Conservation (phyloP, 192 early-diverging fungal species). For the Backusella psychrophila region DNA sequence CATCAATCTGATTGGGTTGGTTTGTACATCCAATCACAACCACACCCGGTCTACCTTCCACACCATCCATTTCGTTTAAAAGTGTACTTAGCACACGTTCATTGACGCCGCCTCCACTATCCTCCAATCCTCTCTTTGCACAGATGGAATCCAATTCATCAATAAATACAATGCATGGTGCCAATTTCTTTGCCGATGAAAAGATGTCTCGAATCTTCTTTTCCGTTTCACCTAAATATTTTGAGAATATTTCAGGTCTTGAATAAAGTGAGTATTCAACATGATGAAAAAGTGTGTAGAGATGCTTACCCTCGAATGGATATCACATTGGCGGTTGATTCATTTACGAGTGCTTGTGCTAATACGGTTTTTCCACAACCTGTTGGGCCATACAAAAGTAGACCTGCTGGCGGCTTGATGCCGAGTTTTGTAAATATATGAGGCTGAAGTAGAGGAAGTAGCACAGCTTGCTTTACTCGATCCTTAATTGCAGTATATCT, state of each 20-base stretch:
- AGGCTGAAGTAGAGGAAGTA: conserved; percentile 54
- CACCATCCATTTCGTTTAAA: conserved; percentile 98
- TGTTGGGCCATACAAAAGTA: conserved; percentile 90
- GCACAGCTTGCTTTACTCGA: conserved; percentile 56
- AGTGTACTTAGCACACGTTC: conserved; percentile 90
- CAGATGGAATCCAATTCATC: conserved; percentile 95
- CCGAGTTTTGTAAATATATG: conserved; percentile 63
- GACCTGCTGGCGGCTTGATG: conserved; percentile 69
- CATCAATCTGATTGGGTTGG: conserved; percentile 83
- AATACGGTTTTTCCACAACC: conserved; percentile 94
- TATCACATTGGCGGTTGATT: conserved; percentile 82
- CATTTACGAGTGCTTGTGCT: conserved; percentile 74
- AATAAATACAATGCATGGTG: conserved; percentile 92
- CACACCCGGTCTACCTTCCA: conserved; percentile 79
- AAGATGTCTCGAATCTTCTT: conserved; percentile 76
- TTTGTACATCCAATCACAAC: conserved; percentile 94
- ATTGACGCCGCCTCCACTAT: conserved; percentile 72
- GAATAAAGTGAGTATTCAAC: not conserved
- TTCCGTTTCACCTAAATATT: conserved; percentile 95
- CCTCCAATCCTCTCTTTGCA: conserved; percentile 64
- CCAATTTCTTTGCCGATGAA: conserved; percentile 73
- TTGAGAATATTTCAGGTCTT: conserved; percentile 89
- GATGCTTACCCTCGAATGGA: conserved; percentile 72
- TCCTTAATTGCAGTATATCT: conserved; percentile 62
- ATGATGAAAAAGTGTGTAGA: not conserved